These are phyloP conservation scores for Floccularia luteovirens DNA, from an alignment of 768 basidiomycete species.

Conservation along the genomic window DNA sequence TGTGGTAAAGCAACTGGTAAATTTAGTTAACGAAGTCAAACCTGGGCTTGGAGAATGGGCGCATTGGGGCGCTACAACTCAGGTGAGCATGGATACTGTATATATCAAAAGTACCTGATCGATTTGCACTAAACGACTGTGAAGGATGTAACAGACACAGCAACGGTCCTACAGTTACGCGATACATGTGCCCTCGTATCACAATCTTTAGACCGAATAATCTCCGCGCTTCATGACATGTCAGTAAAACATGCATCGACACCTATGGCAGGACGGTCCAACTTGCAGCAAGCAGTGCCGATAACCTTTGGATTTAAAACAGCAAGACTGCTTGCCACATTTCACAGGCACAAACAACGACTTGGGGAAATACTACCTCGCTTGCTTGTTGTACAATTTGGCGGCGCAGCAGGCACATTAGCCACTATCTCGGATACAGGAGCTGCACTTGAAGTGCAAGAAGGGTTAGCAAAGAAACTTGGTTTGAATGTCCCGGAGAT, in stretches of 20 bases:
- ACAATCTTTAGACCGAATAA: conserved; percentile 19
- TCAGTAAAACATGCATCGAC: conserved; percentile 24
- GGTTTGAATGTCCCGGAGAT: conserved; percentile 20
- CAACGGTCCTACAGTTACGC: conserved; percentile 32
- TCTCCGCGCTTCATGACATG: conserved; percentile 17
- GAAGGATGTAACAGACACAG: conserved; percentile 42
- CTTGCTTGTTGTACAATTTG: conserved; percentile 32
- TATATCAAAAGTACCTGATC: conserved; percentile 4
- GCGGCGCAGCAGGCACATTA: conserved; percentile 38
- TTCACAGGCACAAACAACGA: conserved; percentile 28
- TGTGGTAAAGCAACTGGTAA: conserved; percentile 35
- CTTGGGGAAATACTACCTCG: conserved; percentile 27
- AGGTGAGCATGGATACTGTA: conserved; percentile 20
- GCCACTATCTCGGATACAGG: conserved; percentile 32
- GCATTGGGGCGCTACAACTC: conserved; percentile 42
- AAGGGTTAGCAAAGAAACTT: conserved; percentile 19
- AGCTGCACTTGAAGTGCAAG: conserved; percentile 23
- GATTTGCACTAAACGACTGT: too few relatives aligned
- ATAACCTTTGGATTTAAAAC: conserved; percentile 40
- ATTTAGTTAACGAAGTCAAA: conserved; percentile 20
- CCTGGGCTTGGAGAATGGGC: conserved; percentile 35
- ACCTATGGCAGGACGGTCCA: conserved; percentile 38
- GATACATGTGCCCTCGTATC: conserved; percentile 28
- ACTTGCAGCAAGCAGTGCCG: conserved; percentile 40
- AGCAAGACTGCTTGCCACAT: conserved; percentile 34